phyloP scores from a whole-genome alignment of 2,329 filamentous ascomycete genomes.

The Aureobasidium subglaciale region DNA sequence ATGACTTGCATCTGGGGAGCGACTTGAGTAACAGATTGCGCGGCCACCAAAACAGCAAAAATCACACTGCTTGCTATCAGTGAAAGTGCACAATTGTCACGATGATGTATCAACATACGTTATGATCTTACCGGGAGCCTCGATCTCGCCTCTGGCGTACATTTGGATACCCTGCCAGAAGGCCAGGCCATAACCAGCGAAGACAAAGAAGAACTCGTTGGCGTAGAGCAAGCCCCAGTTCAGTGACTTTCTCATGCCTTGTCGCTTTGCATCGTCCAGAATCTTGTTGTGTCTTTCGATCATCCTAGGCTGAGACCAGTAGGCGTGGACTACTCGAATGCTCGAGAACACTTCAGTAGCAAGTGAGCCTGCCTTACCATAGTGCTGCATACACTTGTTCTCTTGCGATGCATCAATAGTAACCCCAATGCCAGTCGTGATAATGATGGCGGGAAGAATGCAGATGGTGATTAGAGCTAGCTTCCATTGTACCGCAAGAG shows the following conservation, averaged over 20 bases:
- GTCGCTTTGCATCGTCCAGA: not conserved
- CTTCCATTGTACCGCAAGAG: constrained; percentile 59
- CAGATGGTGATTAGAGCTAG: constrained; percentile 59
- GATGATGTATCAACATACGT: not conserved
- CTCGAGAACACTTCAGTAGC: constrained; percentile 42
- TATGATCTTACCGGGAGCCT: constrained; percentile 2
- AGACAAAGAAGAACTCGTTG: not conserved
- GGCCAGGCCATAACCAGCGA: not conserved
- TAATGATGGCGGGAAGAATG: constrained; percentile 46
- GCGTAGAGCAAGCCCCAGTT: not conserved
- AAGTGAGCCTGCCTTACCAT: not conserved
- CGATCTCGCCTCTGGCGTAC: not conserved
- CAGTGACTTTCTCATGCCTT: not conserved
- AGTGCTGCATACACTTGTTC: not conserved
- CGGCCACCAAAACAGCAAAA: constrained; percentile 67
- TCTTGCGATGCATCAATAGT: not conserved
- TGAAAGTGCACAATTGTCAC: not conserved
- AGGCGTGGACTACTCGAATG: constrained; percentile 57
- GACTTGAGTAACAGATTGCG: constrained; percentile 83
- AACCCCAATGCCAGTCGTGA: constrained; percentile 14
- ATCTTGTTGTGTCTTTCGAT: not conserved
- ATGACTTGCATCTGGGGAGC: constrained; percentile 83
- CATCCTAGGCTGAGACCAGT: constrained; percentile 4
- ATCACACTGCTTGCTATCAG: not conserved
- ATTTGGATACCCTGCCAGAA: constrained; percentile 8